Evolutionary conservation across 352 stramenopile genomes (phyloP).

Genomic region (Phytophthora boehmeriae): DNA sequence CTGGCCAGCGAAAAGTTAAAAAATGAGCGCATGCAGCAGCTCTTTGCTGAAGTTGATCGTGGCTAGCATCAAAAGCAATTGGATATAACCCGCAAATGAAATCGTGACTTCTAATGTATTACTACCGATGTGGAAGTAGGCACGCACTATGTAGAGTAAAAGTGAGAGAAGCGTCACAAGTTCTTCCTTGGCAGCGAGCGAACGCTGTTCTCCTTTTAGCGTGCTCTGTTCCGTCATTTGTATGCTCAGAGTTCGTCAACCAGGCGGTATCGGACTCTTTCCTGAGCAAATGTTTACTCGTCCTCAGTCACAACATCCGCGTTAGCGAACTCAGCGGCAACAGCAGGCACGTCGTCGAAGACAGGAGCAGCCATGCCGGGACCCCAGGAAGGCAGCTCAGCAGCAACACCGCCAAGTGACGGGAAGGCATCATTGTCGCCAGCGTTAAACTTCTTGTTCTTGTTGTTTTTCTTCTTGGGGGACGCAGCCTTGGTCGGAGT

Average conservation of each 20-base stretch:
- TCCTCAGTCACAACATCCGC: conserved; percentile 50
- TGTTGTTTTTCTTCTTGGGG: conserved; percentile 71
- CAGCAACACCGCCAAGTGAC: conserved; percentile 62
- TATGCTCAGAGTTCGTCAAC: conserved; percentile 20
- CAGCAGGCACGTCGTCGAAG: conserved; percentile 36
- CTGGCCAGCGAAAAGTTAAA: conserved; percentile 67
- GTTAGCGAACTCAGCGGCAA: conserved; percentile 44
- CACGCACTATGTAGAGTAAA: conserved; percentile 29
- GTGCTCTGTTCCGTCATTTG: conserved; percentile 34
- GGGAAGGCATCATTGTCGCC: conserved; percentile 82
- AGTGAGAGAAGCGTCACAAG: conserved; percentile 14
- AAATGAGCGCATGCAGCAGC: conserved; percentile 73
- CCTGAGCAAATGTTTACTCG: conserved; percentile 34
- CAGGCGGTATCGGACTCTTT: conserved; percentile 16
- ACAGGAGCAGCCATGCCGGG: conserved; percentile 57
- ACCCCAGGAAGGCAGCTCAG: conserved; percentile 57
- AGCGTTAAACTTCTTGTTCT: conserved; percentile 89
- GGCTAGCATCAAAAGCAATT: conserved; percentile 12
- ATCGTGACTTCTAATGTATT: conserved; percentile 1
- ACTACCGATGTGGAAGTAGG: conserved; percentile 35
- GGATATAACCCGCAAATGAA: conserved; percentile 11
- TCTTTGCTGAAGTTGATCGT: conserved; percentile 70
- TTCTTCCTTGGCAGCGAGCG: conserved; percentile 29
- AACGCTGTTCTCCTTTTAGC: conserved; percentile 19
- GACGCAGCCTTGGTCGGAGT: conserved; percentile 38